Evolutionary conservation across 345 rosid genomes (phyloP).

Genomic region (Salix arbutifolia): DNA sequence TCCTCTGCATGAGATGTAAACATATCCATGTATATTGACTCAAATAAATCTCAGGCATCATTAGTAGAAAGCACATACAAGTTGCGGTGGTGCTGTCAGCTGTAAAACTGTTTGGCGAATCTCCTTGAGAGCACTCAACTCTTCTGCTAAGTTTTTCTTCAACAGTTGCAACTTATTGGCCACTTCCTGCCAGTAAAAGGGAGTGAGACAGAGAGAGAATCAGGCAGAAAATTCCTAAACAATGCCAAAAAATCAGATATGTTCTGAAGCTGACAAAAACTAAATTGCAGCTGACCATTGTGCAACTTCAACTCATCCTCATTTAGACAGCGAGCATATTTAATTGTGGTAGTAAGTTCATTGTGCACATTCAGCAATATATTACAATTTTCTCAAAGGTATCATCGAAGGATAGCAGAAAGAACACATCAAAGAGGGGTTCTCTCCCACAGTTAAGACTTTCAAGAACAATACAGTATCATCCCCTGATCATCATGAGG

Average conservation of each 20-base stretch:
- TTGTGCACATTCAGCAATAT: neutral
- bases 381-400: neutral
- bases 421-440: neutral
- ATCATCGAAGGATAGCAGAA: neutral
- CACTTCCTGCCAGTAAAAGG: constrained; percentile 54
- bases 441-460: neutral
- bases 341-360: neutral
- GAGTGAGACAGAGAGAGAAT: constrained; percentile 6
- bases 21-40: neutral
- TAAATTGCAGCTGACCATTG: neutral
- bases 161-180: constrained; percentile 48
- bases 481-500: neutral
- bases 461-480: neutral
- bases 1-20: neutral
- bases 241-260: neutral
- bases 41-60: neutral
- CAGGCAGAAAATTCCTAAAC: constrained; percentile 6
- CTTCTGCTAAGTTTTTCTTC: constrained; percentile 64
- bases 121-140: constrained; percentile 53
- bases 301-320: neutral
- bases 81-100: constrained; percentile 61
- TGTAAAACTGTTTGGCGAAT: constrained; percentile 71
- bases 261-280: neutral
- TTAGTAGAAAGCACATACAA: constrained; percentile 46
- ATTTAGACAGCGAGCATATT: neutral